phyloP scores from a whole-genome alignment of 2,329 filamentous ascomycete species.

The Diaporthe sp. region DNA sequence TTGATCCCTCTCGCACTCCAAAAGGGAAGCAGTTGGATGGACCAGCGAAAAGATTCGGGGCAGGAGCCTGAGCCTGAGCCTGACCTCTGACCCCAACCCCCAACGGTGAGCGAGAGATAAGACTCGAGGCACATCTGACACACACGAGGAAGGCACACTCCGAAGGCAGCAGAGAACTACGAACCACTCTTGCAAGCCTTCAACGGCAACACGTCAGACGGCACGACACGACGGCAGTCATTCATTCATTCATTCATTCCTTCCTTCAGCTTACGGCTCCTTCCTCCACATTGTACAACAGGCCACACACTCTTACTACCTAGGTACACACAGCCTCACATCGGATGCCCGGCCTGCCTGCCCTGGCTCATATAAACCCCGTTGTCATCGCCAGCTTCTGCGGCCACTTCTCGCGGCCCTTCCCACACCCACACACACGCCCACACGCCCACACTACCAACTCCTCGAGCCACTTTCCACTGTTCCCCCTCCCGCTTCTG shows the following conservation, averaged over 20 bases:
- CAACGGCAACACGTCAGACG: not conserved
- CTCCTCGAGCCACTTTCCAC: not conserved
- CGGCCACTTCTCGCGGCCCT: slow-evolving; percentile 26
- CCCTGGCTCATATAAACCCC: slow-evolving; percentile 18
- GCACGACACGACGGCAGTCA: not conserved
- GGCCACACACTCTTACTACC: not conserved
- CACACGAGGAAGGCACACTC: not conserved
- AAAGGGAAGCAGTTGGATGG: too few relatives aligned
- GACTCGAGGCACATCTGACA: not conserved
- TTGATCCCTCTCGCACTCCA: not conserved
- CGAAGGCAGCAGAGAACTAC: too few relatives aligned
- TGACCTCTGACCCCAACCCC: not conserved
- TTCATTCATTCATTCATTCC: not conserved
- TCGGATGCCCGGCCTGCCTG: not conserved
- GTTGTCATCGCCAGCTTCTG: slow-evolving; percentile 34
- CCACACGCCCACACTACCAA: not conserved
- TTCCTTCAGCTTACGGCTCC: not conserved
- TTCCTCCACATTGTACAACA: not conserved
- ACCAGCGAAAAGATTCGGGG: too few relatives aligned
- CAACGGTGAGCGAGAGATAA: not conserved
- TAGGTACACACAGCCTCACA: slow-evolving; percentile 9
- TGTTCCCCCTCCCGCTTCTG: not conserved
- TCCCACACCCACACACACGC: not conserved
- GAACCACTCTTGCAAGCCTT: too few relatives aligned
- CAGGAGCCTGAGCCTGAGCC: not conserved